Evolutionary conservation across 2,329 filamentous ascomycete genomes (phyloP).

Genomic region (Trichoderma sp.): DNA sequence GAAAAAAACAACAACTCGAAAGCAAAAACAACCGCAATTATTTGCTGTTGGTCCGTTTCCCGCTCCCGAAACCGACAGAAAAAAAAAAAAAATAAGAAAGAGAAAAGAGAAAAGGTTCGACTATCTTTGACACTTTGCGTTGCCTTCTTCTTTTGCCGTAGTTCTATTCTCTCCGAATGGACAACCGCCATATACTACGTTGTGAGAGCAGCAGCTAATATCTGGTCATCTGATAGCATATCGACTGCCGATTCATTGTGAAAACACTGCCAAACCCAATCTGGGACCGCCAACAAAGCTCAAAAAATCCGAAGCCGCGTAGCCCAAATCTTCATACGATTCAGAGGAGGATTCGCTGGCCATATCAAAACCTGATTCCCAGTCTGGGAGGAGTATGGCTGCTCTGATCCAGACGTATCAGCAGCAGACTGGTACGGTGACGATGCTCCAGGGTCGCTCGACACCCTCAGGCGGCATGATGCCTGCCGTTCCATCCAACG

Average conservation of each 20-base stretch:
- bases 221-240: not conserved
- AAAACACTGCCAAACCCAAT: not conserved
- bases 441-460: conserved; percentile 75
- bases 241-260: not conserved
- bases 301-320: not conserved
- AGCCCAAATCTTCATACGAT: not conserved
- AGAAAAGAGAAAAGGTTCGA: conserved; percentile 20
- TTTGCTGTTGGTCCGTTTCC: conserved; percentile 16
- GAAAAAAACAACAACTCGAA: not conserved
- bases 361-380: conserved; percentile 7
- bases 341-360: not conserved
- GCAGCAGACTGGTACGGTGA: conserved; percentile 71
- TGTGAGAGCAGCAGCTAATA: conserved; percentile 9
- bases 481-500: conserved; percentile 53
- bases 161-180: not conserved
- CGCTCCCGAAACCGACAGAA: not conserved
- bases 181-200: not conserved
- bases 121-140: conserved; percentile 7
- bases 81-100: not conserved
- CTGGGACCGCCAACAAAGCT: not conserved
- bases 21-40: conserved; percentile 14
- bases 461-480: conserved; percentile 56
- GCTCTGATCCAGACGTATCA: conserved; percentile 81
- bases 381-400: conserved; percentile 64
- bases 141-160: not conserved